phyloP scores from a whole-genome alignment of 2,329 filamentous ascomycete species.

The Elsinoe batatas region DNA sequence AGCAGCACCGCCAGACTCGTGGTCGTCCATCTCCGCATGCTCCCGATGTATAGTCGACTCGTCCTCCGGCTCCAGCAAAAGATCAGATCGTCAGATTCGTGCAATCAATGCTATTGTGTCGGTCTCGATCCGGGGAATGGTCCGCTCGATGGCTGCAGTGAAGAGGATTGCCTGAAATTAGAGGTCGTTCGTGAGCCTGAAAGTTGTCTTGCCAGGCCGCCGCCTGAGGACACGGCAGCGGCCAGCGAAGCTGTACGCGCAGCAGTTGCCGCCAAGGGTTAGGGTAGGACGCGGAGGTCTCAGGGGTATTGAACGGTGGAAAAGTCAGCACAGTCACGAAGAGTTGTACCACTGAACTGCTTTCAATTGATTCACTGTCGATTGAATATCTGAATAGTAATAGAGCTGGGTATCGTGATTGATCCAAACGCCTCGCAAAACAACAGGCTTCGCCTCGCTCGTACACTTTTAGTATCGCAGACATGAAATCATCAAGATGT shows the following conservation, averaged over 20 bases:
- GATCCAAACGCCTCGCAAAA: conserved; percentile 1
- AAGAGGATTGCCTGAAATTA: background rate
- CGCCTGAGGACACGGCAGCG: background rate
- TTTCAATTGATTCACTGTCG: background rate
- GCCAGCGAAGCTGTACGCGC: conserved; percentile 4
- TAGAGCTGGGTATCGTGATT: conserved; percentile 9
- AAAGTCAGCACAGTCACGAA: background rate
- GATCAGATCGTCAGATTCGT: background rate
- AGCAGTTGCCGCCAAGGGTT: background rate
- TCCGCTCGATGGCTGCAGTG: background rate
- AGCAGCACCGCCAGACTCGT: conserved; percentile 21
- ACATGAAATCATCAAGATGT: conserved; percentile 13
- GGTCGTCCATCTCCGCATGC: conserved; percentile 24
- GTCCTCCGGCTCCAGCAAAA: background rate
- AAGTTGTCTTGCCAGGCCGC: background rate
- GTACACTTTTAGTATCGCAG: background rate
- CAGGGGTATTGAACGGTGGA: background rate
- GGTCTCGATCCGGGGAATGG: background rate
- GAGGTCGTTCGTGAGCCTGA: background rate
- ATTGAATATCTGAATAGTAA: background rate
- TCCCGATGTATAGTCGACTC: conserved; percentile 9
- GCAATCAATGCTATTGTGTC: background rate
- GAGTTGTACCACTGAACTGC: background rate
- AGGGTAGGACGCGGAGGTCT: background rate
- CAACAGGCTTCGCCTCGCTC: conserved; percentile 2